phyloP scores from a whole-genome alignment of 805 yeast species.

The Pichia californica region DNA sequence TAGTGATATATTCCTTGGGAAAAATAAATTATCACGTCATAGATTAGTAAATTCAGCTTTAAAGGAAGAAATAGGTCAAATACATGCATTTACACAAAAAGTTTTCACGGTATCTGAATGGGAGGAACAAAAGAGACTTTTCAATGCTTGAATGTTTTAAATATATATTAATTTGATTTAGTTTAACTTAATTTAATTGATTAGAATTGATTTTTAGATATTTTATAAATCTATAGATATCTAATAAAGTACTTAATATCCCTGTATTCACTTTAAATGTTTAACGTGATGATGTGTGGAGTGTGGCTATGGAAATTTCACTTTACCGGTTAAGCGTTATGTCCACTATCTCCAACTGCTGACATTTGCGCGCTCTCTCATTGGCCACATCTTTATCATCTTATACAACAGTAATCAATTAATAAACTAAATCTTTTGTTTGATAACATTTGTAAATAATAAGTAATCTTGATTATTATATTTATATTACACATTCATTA shows the following conservation, averaged over 20 bases:
- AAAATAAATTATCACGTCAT: constrained; percentile 81
- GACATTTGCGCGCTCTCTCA: constrained; percentile 1
- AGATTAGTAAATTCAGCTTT: constrained; percentile 75
- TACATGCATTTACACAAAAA: constrained; percentile 95
- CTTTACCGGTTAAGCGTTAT: neutral
- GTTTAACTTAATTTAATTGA: no score
- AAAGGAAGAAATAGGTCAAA: constrained; percentile 75
- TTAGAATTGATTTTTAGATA: no score
- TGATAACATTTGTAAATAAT: no score
- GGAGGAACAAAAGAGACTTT: constrained; percentile 37
- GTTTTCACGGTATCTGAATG: constrained; percentile 87
- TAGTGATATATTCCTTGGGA: constrained; percentile 60
- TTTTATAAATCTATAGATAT: no score
- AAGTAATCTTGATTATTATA: no score
- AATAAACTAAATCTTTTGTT: no score
- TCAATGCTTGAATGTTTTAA: neutral
- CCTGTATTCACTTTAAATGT: no score
- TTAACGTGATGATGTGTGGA: no score
- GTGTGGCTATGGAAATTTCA: no score
- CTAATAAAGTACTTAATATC: no score
- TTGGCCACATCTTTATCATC: neutral
- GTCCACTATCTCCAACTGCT: neutral
- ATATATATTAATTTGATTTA: neutral
- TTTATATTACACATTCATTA: neutral
- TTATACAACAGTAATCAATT: no score